Evolutionary conservation across 805 yeast genomes (phyloP).

Genomic region (Candida bentonensis): DNA sequence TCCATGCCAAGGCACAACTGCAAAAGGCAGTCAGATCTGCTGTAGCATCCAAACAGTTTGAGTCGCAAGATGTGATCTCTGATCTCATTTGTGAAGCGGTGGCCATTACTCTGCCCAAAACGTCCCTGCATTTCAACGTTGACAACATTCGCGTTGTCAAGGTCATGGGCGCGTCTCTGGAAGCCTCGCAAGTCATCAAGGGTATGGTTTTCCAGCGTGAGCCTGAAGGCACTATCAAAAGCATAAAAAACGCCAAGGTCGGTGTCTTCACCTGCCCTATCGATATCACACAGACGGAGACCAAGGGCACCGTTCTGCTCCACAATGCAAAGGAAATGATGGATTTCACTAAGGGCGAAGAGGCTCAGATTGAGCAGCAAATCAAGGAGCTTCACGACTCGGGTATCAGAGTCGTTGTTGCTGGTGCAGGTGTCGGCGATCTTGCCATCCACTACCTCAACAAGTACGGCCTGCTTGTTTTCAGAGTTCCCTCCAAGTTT

Average conservation of each 20-base stretch:
- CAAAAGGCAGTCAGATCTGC: conserved; percentile 72
- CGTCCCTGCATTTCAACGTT: conserved; percentile 61
- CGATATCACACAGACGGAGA: conserved; percentile 92
- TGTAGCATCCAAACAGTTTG: conserved; percentile 86
- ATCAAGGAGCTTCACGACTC: conserved; percentile 66
- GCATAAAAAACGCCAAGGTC: conserved; percentile 59
- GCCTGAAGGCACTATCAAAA: conserved; percentile 84
- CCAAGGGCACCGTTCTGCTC: conserved; percentile 90
- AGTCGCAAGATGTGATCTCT: conserved; percentile 66
- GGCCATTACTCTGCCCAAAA: conserved; percentile 56
- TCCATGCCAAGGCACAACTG: conserved; percentile 40
- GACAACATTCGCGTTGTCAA: conserved; percentile 92
- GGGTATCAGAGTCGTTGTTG: conserved; percentile 78
- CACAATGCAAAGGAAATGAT: conserved; percentile 96
- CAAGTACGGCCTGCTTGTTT: conserved; percentile 69
- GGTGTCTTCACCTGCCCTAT: conserved; percentile 89
- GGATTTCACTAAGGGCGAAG: conserved; percentile 93
- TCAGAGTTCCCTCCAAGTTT: conserved; percentile 86
- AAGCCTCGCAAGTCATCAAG: conserved; percentile 63
- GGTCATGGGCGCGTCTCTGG: conserved; percentile 81
- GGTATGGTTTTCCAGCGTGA: conserved; percentile 98
- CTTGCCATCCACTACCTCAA: conserved; percentile 85
- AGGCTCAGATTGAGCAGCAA: conserved; percentile 75
- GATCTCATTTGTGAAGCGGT: conserved; percentile 77
- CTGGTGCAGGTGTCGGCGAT: conserved; percentile 92